A percentile compares a stretch with the other conserved stretches of the same genome.
Conservation (phyloP, 768 basidiomycete species). For the Leccinum imitatum region DNA sequence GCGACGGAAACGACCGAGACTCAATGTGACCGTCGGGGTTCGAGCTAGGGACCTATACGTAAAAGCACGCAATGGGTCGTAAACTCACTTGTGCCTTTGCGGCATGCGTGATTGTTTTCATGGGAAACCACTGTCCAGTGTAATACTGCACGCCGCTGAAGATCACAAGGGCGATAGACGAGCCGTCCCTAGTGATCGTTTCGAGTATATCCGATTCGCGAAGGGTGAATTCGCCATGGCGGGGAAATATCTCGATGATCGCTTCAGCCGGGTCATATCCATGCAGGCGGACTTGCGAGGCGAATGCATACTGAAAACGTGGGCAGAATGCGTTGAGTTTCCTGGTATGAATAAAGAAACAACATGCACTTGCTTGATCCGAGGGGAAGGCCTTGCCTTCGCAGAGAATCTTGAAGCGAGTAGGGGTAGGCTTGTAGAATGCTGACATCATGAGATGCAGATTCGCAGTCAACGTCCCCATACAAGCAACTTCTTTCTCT, state of each 20-base stretch:
- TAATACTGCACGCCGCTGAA: slow-evolving; percentile 97
- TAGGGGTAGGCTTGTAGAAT: slow-evolving; percentile 87
- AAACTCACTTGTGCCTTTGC: slow-evolving; percentile 74
- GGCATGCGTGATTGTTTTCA: slow-evolving; percentile 77
- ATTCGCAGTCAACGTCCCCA: slow-evolving; percentile 93
- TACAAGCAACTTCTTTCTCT: slow-evolving; percentile 90
- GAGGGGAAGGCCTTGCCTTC: slow-evolving; percentile 95
- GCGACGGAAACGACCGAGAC: slow-evolving; percentile 10
- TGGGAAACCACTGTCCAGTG: slow-evolving; percentile 93
- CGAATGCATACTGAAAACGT: slow-evolving; percentile 80
- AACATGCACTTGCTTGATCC: slow-evolving; percentile 69
- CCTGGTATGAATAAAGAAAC: slow-evolving; percentile 10
- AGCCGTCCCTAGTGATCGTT: slow-evolving; percentile 67
- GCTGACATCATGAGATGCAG: slow-evolving; percentile 92
- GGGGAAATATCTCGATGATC: slow-evolving; percentile 77
- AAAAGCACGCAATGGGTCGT: slow-evolving; percentile 22
- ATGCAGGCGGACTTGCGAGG: slow-evolving; percentile 85
- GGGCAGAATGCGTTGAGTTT: slow-evolving; percentile 11
- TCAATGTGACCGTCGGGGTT: slow-evolving; percentile 4
- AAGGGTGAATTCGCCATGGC: slow-evolving; percentile 80
- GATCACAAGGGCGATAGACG: slow-evolving; percentile 83
- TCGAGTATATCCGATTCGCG: slow-evolving; percentile 87
- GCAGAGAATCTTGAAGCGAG: slow-evolving; percentile 91
- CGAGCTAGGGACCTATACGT: slow-evolving; percentile 23
- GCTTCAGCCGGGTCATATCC: slow-evolving; percentile 71